phyloP scores from a whole-genome alignment of 1,284 basidiomycete species.

The Cryptococcus sp. region DNA sequence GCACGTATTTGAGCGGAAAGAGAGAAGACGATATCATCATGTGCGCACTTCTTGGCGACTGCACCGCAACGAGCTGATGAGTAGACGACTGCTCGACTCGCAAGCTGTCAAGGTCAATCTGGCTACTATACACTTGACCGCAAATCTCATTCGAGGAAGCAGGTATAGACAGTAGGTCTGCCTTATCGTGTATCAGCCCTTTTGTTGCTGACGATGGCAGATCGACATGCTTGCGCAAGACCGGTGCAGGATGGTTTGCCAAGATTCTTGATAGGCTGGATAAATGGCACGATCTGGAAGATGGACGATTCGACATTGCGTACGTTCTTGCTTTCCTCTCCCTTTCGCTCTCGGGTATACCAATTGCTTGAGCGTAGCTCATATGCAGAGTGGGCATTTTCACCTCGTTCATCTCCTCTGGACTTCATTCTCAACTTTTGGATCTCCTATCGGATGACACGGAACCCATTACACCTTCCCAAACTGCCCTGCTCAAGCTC shows the following conservation, averaged over 20 bases:
- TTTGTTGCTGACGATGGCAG: conserved; percentile 2
- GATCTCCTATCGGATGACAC: conserved; percentile 33
- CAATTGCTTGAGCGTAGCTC: not conserved
- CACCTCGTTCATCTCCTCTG: conserved; percentile 44
- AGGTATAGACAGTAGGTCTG: conserved; percentile 55
- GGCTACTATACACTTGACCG: conserved; percentile 62
- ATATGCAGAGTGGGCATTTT: conserved; percentile 48
- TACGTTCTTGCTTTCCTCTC: conserved; percentile 37
- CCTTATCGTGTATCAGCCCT: not conserved
- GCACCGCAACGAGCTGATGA: not conserved
- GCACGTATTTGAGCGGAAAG: conserved; percentile 28
- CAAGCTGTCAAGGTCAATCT: conserved; percentile 59
- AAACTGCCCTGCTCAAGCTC: conserved; percentile 76
- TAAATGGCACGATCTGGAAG: conserved; percentile 59
- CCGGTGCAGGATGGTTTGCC: conserved; percentile 27
- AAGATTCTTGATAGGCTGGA: conserved; percentile 57
- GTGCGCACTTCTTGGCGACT: conserved; percentile 50
- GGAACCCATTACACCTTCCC: conserved; percentile 73
- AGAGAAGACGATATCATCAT: conserved; percentile 56
- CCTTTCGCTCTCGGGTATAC: not conserved
- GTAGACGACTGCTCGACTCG: conserved; percentile 66
- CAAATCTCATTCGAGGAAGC: conserved; percentile 62
- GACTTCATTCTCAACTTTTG: conserved; percentile 44
- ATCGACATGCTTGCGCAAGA: conserved; percentile 11
- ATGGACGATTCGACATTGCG: conserved; percentile 69